Evolutionary conservation across 257 asterid genomes (phyloP).

Genomic region (Nicotiana sylvestris): DNA sequence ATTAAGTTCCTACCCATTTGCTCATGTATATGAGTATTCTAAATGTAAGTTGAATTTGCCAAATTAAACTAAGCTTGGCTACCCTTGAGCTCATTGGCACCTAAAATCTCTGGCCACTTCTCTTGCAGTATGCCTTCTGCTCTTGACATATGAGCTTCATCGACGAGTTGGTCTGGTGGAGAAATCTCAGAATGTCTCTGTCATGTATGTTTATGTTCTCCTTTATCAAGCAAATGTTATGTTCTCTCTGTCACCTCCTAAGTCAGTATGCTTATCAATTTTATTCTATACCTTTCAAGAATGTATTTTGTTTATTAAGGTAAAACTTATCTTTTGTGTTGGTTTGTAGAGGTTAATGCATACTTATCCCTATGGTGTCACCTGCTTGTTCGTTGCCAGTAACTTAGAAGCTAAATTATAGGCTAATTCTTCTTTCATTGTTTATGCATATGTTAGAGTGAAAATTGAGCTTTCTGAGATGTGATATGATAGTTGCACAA

Average conservation of each 20-base stretch:
- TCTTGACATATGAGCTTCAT: slow-evolving; percentile 87
- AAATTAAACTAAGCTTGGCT: slow-evolving; percentile 3
- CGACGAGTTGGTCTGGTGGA: slow-evolving; percentile 40
- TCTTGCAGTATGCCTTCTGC: slow-evolving; percentile 65
- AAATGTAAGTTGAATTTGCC: slow-evolving; percentile 54
- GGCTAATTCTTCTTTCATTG: neutral
- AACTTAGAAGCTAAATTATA: neutral
- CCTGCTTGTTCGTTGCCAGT: neutral
- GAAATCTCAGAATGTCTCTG: slow-evolving; percentile 57
- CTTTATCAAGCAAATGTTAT: neutral
- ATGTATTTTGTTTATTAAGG: neutral
- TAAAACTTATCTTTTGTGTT: neutral
- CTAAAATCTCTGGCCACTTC: slow-evolving; percentile 19
- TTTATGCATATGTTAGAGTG: neutral
- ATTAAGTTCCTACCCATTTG: slow-evolving; percentile 54
- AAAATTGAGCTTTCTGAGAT: neutral
- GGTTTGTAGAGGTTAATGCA: neutral
- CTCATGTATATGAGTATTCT: slow-evolving; percentile 72
- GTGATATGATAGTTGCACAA: neutral
- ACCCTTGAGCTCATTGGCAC: slow-evolving; percentile 10
- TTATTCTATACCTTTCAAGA: neutral
- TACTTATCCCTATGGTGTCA: neutral
- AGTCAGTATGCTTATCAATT: neutral
- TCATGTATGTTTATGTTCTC: slow-evolving; percentile 41
- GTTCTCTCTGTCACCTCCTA: neutral